Conservation (phyloP, 2,329 filamentous ascomycete species). For the Pyrenophora tritici-repentis region DNA sequence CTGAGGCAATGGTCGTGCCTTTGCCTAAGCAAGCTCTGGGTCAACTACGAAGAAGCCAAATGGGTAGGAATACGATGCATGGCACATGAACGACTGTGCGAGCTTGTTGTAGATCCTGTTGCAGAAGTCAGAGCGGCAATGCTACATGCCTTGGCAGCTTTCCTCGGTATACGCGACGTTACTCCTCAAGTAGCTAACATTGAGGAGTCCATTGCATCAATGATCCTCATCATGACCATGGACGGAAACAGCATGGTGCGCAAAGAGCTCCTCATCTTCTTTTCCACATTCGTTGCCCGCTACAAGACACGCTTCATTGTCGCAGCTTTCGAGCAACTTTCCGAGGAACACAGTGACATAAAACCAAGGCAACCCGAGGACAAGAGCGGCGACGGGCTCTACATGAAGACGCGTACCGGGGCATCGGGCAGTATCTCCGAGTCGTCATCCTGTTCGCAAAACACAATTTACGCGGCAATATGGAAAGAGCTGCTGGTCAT, state of each 20-base stretch:
- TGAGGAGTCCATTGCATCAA: conserved; percentile 88
- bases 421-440: conserved; percentile 12
- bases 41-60: conserved; percentile 87
- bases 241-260: conserved; percentile 94
- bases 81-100: conserved; percentile 79
- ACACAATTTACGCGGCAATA: conserved; percentile 88
- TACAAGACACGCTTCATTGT: conserved; percentile 94
- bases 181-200: conserved; percentile 89
- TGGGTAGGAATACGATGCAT: conserved; percentile 92
- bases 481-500: conserved; percentile 94
- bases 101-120: conserved; percentile 80
- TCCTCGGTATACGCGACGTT: conserved; percentile 89
- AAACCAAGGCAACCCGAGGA: conserved; percentile 26
- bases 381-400: conserved; percentile 34
- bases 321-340: conserved; percentile 85
- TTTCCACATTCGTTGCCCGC: conserved; percentile 86
- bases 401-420: conserved; percentile 35
- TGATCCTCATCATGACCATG: conserved; percentile 86
- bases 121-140: conserved; percentile 93
- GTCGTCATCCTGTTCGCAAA: conserved; percentile 62
- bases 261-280: conserved; percentile 89
- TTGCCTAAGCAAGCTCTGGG: conserved; percentile 93
- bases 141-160: conserved; percentile 90
- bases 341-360: conserved; percentile 68
- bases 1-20: conserved; percentile 94